A percentile compares a stretch with the other conserved stretches of the same genome.
phyloP scores from a whole-genome alignment of 148 eudicot species.

The Chenopodium quinoa region DNA sequence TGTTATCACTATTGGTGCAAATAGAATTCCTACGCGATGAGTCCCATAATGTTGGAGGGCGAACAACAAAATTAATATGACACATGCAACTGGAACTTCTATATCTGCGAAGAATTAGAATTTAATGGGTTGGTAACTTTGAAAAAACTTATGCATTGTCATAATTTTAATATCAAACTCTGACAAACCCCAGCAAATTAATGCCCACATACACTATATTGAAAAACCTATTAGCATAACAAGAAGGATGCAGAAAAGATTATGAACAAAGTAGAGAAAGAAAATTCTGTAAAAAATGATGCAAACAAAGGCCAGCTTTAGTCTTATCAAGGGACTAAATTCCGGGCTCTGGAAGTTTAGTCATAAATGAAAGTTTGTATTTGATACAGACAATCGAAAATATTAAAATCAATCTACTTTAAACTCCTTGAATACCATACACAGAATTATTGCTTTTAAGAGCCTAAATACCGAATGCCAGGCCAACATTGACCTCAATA shows the following conservation, averaged over 20 bases:
- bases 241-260: neutral
- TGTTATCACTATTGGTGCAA: constrained; percentile 73
- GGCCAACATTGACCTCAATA: neutral
- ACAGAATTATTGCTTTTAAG: neutral
- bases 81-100: constrained; percentile 63
- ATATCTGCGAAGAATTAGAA: constrained; percentile 43
- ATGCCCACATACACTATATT: neutral
- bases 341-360: too few relatives aligned
- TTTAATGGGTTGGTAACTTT: neutral
- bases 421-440: neutral
- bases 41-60: constrained; percentile 76
- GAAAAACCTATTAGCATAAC: neutral
- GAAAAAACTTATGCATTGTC: neutral
- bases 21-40: constrained; percentile 65
- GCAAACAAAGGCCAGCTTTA: neutral
- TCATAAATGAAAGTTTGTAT: neutral
- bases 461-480: neutral
- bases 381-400: neutral
- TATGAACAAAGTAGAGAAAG: neutral
- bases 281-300: neutral
- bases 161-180: neutral
- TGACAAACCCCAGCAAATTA: neutral
- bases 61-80: constrained; percentile 61
- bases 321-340: too few relatives aligned
- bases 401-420: neutral